Evolutionary conservation across 2,329 filamentous ascomycete species (phyloP).

Genomic region (Camptophora hylomeconis): DNA sequence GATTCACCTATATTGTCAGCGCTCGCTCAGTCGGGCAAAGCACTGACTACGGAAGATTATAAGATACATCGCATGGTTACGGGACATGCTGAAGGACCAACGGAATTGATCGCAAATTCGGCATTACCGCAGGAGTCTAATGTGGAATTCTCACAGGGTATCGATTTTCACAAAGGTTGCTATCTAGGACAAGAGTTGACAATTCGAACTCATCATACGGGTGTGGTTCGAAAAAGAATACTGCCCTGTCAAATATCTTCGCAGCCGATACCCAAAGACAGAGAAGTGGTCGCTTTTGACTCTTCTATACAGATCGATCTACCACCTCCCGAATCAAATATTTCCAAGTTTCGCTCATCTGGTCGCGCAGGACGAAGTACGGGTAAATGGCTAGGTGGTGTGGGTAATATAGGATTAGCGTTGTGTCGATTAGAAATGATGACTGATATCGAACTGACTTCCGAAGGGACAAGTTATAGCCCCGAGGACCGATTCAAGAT

Average conservation of each 20-base stretch:
- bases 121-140: constrained; percentile 81
- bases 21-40: constrained; percentile 29
- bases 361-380: constrained; percentile 50
- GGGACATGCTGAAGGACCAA: constrained; percentile 74
- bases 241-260: constrained; percentile 66
- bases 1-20: constrained; percentile 2
- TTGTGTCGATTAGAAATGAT: constrained; percentile 82
- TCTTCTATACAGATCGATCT: constrained; percentile 15
- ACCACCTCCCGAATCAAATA: constrained; percentile 34
- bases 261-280: constrained; percentile 24
- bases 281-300: constrained; percentile 33
- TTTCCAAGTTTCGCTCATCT: constrained; percentile 37
- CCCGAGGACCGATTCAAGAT: constrained; percentile 51
- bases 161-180: constrained; percentile 92
- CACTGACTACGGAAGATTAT: constrained; percentile 49
- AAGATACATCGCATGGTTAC: constrained; percentile 62
- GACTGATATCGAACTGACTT: constrained; percentile 65
- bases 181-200: constrained; percentile 96
- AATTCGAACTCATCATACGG: constrained; percentile 86
- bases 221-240: constrained; percentile 82
- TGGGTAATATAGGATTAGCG: constrained; percentile 78
- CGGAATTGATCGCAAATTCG: constrained; percentile 57
- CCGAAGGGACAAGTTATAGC: constrained; percentile 48
- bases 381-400: constrained; percentile 65
- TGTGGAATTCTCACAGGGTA: constrained; percentile 69